phyloP scores from a whole-genome alignment of 805 yeast species.

The Candida cerambycidarum region DNA sequence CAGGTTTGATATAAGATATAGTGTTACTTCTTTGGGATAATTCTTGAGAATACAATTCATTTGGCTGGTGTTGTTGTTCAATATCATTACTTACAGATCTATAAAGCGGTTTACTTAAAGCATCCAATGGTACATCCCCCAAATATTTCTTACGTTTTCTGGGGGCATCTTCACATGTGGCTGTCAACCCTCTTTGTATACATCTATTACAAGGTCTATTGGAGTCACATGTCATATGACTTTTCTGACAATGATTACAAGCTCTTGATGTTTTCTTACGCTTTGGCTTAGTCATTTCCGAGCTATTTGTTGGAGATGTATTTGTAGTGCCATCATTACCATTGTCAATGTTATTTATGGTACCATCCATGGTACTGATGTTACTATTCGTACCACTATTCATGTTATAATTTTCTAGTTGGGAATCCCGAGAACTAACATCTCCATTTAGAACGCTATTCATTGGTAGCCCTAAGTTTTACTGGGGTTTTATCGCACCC shows the following conservation, averaged over 20 bases:
- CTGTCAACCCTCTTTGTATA: slow-evolving; percentile 61
- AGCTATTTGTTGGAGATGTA: background rate
- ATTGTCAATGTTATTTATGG: background rate
- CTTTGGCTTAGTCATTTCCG: slow-evolving; percentile 15
- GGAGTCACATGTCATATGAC: slow-evolving; percentile 90
- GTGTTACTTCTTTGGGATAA: slow-evolving; percentile 4
- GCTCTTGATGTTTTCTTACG: slow-evolving; percentile 78
- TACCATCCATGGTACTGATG: background rate
- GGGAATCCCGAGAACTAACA: background rate
- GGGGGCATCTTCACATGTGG: slow-evolving; percentile 84
- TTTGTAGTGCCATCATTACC: background rate
- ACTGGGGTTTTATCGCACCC: background rate
- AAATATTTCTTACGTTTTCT: slow-evolving; percentile 82
- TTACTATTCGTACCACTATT: slow-evolving; percentile 1
- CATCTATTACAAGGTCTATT: slow-evolving; percentile 84
- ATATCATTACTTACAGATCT: slow-evolving; percentile 2
- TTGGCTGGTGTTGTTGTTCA: background rate
- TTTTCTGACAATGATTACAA: slow-evolving; percentile 85
- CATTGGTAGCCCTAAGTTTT: slow-evolving; percentile 1
- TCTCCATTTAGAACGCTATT: slow-evolving; percentile 4
- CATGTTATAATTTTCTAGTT: background rate
- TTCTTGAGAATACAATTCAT: background rate
- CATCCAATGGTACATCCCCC: slow-evolving; percentile 49
- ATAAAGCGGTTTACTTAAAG: slow-evolving; percentile 9
- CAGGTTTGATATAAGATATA: slow-evolving; percentile 5